Conservation (phyloP, 768 basidiomycete genomes). For the Tremella fuciformis region DNA sequence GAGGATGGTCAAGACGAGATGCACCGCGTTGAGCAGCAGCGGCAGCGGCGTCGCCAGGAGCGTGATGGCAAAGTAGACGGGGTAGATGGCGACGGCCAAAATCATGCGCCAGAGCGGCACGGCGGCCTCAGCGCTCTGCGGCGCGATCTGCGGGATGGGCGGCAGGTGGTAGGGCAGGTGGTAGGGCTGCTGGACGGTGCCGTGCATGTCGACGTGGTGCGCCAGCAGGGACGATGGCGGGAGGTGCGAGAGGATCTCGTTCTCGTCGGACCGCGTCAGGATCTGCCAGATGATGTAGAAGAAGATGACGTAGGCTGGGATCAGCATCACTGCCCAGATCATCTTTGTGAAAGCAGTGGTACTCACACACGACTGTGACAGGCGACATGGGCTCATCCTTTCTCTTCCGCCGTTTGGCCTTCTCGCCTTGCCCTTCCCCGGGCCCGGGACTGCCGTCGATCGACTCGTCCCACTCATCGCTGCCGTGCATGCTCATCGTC, state of each 20-base stretch:
- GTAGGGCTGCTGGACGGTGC: conserved; percentile 20
- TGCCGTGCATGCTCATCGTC: too few relatives aligned
- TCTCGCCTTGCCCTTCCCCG: too few relatives aligned
- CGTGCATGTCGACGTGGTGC: conserved; percentile 17
- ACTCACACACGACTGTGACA: conserved; percentile 39
- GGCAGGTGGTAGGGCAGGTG: conserved; percentile 36
- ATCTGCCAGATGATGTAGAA: conserved; percentile 44
- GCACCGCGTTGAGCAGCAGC: conserved; percentile 53
- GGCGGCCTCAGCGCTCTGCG: background rate
- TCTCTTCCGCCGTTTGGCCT: conserved; percentile 21
- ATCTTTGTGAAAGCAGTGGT: background rate
- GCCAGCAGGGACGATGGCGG: conserved; percentile 16
- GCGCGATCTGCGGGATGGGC: conserved; percentile 22
- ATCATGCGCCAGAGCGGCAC: conserved; percentile 15
- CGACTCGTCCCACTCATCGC: too few relatives aligned
- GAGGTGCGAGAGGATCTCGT: conserved; percentile 38
- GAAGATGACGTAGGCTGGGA: conserved; percentile 38
- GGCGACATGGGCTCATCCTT: conserved; percentile 43
- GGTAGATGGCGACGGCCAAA: conserved; percentile 28
- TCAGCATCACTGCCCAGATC: conserved; percentile 3
- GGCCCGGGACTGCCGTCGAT: too few relatives aligned
- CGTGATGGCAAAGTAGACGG: conserved; percentile 29
- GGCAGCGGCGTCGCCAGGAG: conserved; percentile 34
- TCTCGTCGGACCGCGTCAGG: conserved; percentile 39
- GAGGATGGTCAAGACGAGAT: conserved; percentile 73